These are phyloP conservation scores for Omphalotus guepiniiformis DNA, from an alignment of 768 basidiomycete species.

Conservation along the genomic window DNA sequence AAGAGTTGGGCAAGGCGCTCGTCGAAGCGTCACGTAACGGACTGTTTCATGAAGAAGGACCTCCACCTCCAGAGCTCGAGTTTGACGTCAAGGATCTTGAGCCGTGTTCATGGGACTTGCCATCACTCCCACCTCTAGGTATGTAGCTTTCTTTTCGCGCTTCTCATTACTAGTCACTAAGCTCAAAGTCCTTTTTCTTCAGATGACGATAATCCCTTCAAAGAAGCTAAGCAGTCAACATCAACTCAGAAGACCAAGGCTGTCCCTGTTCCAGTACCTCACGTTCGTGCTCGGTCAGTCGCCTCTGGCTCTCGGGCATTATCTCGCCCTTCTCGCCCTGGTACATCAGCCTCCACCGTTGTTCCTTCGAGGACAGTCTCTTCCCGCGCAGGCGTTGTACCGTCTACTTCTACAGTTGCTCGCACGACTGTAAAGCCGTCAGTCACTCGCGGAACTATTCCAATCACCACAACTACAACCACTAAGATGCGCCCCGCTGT, in stretches of 20 bases:
- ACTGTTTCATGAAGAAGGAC: constrained; percentile 25
- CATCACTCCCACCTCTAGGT: constrained; percentile 28
- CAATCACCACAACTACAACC: not conserved
- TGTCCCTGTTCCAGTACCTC: not conserved
- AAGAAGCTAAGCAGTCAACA: not conserved
- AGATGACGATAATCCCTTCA: constrained; percentile 30
- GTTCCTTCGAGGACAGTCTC: not conserved
- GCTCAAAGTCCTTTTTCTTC: not conserved
- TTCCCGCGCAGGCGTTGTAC: not conserved
- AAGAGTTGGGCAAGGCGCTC: constrained; percentile 33
- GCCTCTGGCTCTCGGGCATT: not conserved
- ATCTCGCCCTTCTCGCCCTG: not conserved
- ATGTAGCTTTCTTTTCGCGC: not conserved
- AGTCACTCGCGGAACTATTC: too few species aligned
- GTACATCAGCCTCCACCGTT: not conserved
- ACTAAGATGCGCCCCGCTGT: not conserved
- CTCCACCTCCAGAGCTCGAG: constrained; percentile 25
- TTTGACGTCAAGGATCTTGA: constrained; percentile 21
- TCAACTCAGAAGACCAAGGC: not conserved
- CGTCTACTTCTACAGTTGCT: not conserved
- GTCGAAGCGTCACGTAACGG: constrained; percentile 29
- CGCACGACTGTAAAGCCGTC: not conserved
- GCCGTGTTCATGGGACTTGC: constrained; percentile 24
- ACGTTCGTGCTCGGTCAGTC: not conserved
- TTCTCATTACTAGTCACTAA: not conserved